A percentile compares a stretch with the other conserved stretches of the same genome.
These are phyloP conservation scores for Naganishia sp. DNA, from an alignment of 1,284 basidiomycete species.

Conservation along the genomic window DNA sequence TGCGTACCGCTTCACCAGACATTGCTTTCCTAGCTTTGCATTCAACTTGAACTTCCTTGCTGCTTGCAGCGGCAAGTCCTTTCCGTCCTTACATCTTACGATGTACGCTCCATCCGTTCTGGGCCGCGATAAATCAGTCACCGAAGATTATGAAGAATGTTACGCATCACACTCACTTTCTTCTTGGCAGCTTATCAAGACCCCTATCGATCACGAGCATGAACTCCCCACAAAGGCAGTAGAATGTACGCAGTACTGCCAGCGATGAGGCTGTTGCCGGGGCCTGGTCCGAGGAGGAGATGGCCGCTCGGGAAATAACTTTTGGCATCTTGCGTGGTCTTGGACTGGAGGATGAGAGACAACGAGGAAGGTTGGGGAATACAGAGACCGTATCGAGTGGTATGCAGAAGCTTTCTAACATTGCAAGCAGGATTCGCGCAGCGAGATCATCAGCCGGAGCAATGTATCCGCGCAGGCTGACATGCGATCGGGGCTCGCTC, in stretches of 20 bases:
- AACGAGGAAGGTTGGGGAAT: background rate
- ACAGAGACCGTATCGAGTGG: background rate
- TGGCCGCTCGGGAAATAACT: constrained; percentile 48
- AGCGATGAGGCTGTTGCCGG: constrained; percentile 43
- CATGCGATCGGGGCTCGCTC: constrained; percentile 16
- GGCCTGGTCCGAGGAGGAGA: constrained; percentile 52
- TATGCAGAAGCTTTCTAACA: too few relatives aligned
- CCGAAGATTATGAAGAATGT: background rate
- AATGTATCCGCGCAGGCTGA: background rate
- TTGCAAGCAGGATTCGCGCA: too few relatives aligned
- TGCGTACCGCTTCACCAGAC: constrained; percentile 46
- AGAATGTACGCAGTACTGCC: constrained; percentile 53
- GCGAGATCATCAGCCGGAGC: background rate
- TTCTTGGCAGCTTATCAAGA: constrained; percentile 48
- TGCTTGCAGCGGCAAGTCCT: constrained; percentile 35
- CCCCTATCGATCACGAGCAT: constrained; percentile 52
- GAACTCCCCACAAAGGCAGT: constrained; percentile 56
- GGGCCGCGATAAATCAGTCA: constrained; percentile 5
- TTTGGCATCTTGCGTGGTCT: constrained; percentile 48
- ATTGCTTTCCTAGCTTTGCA: constrained; percentile 45
- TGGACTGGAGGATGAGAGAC: background rate
- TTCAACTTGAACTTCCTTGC: constrained; percentile 55
- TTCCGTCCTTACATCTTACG: constrained; percentile 43
- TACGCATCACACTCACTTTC: constrained; percentile 41
- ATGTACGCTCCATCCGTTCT: constrained; percentile 51